Evolutionary conservation across 2,329 filamentous ascomycete species (phyloP).

Genomic region (Aspergillus hortae): DNA sequence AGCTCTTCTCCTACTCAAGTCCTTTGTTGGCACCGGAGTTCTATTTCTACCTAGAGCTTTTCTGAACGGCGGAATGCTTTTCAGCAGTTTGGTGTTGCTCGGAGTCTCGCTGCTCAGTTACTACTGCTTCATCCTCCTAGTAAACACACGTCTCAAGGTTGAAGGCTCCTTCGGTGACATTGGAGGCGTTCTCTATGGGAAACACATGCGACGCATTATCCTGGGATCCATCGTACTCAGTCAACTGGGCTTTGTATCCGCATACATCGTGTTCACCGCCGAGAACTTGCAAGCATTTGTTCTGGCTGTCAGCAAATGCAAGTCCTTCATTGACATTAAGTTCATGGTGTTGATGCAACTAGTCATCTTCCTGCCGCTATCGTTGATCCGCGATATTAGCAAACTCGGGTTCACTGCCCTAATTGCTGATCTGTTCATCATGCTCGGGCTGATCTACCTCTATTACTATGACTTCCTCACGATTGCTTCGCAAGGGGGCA

Average conservation of each 20-base stretch:
- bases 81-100: slow-evolving; percentile 88
- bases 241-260: slow-evolving; percentile 90
- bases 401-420: slow-evolving; percentile 95
- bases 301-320: slow-evolving; percentile 83
- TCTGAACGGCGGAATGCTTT: slow-evolving; percentile 94
- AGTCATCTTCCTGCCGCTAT: slow-evolving; percentile 90
- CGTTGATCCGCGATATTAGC: slow-evolving; percentile 90
- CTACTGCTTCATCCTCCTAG: slow-evolving; percentile 94
- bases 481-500: slow-evolving; percentile 66
- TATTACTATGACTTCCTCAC: slow-evolving; percentile 94
- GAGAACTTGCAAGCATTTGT: slow-evolving; percentile 96
- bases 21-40: slow-evolving; percentile 94
- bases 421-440: slow-evolving; percentile 89
- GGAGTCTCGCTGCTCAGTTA: slow-evolving; percentile 83
- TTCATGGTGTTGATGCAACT: slow-evolving; percentile 93
- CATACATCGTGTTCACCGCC: slow-evolving; percentile 95
- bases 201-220: slow-evolving; percentile 83
- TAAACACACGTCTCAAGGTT: slow-evolving; percentile 78
- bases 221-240: slow-evolving; percentile 89
- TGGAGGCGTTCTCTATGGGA: slow-evolving; percentile 85
- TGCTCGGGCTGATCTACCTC: slow-evolving; percentile 85
- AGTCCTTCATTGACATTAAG: slow-evolving; percentile 78
- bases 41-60: slow-evolving; percentile 90
- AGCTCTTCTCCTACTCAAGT: slow-evolving; percentile 84
- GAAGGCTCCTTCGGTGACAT: slow-evolving; percentile 98